Evolutionary conservation across 495 filamentous ascomycete species (phyloP).

Genomic region (Alectoria sarmentosa): DNA sequence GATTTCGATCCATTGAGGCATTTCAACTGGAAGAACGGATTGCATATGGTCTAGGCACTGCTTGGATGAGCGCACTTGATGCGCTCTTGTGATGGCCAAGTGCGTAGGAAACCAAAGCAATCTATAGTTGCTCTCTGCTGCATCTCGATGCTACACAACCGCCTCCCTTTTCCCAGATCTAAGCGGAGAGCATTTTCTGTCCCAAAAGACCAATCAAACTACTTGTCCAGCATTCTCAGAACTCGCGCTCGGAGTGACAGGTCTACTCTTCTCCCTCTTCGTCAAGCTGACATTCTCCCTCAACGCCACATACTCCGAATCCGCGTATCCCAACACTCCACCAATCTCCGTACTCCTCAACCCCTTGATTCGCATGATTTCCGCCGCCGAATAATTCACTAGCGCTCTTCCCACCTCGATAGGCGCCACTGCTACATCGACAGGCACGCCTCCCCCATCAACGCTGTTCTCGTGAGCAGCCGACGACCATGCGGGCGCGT

Average conservation of each 20-base stretch:
- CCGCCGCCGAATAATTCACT: constrained; percentile 82
- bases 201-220: no score
- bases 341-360: constrained; percentile 74
- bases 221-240: neutral
- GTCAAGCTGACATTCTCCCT: constrained; percentile 84
- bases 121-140: neutral
- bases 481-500: constrained; percentile 25
- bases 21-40: no score
- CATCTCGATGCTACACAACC: neutral
- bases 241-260: constrained; percentile 34
- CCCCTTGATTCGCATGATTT: constrained; percentile 80
- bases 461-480: constrained; percentile 1
- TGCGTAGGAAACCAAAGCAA: neutral
- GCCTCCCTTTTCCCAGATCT: neutral
- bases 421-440: constrained; percentile 43
- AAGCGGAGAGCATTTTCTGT: neutral
- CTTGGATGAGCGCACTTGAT: neutral
- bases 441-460: constrained; percentile 14
- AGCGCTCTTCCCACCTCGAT: constrained; percentile 86
- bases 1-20: neutral
- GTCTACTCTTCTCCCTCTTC: constrained; percentile 33
- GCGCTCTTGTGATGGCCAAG: neutral
- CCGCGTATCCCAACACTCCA: constrained; percentile 75
- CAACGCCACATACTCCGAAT: constrained; percentile 89
- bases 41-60: no score